Percentiles rank a stretch among this genome's conserved stretches.
Conservation (phyloP, 768 basidiomycete species). For the Brasilioporus rufonigricans region DNA sequence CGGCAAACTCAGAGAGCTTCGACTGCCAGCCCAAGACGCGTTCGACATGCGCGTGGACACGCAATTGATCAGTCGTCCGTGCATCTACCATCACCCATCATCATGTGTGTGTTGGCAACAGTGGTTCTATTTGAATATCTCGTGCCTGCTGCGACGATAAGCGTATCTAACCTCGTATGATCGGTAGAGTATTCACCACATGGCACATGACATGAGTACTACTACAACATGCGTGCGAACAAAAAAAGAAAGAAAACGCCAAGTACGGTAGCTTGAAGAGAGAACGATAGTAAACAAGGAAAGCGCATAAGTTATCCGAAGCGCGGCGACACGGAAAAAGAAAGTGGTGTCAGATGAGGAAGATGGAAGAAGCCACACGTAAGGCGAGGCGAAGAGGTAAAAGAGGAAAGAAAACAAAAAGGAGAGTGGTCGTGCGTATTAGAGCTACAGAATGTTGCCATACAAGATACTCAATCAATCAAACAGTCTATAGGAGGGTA, state of each 20-base stretch:
- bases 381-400: background rate
- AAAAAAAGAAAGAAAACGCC: conserved; percentile 4
- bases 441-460: conserved; percentile 28
- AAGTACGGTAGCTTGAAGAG: conserved; percentile 1
- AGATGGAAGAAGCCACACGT: conserved; percentile 1
- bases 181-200: background rate
- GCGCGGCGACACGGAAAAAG: no score
- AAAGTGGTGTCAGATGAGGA: conserved; percentile 6
- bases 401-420: conserved; percentile 3
- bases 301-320: conserved; percentile 25
- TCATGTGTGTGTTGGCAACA: background rate
- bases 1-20: no score
- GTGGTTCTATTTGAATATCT: background rate
- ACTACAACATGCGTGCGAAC: conserved; percentile 24
- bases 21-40: no score
- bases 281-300: conserved; percentile 1
- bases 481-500: conserved; percentile 24
- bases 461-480: conserved; percentile 16
- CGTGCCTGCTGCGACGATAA: conserved; percentile 2
- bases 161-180: background rate
- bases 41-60: no score
- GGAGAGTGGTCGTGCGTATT: conserved; percentile 23
- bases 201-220: conserved; percentile 28
- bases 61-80: no score
- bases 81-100: no score